phyloP scores from a whole-genome alignment of 352 stramenopile species.

The Pythium pyrilobum region DNA sequence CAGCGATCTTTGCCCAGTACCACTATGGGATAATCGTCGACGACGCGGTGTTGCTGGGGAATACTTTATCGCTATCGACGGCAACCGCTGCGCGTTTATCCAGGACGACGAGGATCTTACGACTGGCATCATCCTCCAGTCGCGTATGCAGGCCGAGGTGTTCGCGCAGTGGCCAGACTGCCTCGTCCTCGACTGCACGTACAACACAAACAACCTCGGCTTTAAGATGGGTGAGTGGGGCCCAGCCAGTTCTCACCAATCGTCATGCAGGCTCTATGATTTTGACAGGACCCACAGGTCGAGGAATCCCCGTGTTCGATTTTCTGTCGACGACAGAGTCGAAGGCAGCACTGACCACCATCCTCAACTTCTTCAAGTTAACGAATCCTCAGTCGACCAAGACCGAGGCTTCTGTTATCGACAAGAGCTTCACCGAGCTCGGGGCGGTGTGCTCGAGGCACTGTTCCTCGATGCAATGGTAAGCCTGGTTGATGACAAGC shows the following conservation, averaged over 20 bases:
- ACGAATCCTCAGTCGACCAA: background rate
- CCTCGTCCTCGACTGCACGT: background rate
- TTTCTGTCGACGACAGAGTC: background rate
- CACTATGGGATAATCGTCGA: too few species aligned
- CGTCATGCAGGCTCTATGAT: background rate
- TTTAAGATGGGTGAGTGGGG: background rate
- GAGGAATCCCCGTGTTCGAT: background rate
- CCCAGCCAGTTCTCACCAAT: background rate
- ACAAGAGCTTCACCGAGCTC: background rate
- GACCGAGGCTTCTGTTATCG: constrained; percentile 1
- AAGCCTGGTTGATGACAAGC: background rate
- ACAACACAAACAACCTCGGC: constrained; percentile 1
- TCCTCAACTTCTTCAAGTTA: background rate
- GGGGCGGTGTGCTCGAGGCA: background rate
- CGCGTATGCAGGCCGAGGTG: background rate
- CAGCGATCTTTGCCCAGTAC: too few species aligned
- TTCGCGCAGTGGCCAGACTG: background rate
- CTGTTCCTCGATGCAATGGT: background rate
- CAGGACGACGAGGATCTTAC: background rate
- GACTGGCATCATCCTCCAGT: background rate
- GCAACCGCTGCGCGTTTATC: background rate
- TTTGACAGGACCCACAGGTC: background rate
- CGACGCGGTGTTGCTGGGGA: too few species aligned
- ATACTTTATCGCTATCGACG: too few species aligned
- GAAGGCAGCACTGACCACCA: background rate